Base-by-base conservation (phyloP, 176 grass and related monocot species). In the Pontederia paniculata region DNA sequence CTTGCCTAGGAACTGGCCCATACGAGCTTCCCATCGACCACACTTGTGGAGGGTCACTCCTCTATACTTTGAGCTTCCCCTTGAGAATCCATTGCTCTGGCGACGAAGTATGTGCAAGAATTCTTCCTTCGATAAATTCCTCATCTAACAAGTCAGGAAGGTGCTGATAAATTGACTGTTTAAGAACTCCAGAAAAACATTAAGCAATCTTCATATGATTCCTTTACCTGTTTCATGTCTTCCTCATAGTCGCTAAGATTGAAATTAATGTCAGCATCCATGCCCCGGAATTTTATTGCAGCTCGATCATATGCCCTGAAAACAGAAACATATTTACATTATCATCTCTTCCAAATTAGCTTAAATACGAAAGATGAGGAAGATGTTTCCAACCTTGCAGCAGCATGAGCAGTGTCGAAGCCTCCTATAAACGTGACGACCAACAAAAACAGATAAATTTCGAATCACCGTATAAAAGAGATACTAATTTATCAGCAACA, bases 31-130 rank as follows among this genome's bases (percentile, higher is more conserved):
- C 94, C 94, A 98, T 1, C 94, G 83, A 23, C 94, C 94, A 22
- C 94, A 98, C 77, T 98, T 98, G 83, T 98, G 94, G 65, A 98
- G 94, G 16, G 94, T 98, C 58, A 98, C 94, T 12, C 94, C 94
- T 63, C 94, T 84, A 58, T 98, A 98, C 66, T 82, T 98, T 48
- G 94, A 98, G 69, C 94, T 98, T 6, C 94, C 94, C 4, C 94
- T 73, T 0, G 94, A 98, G 78, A 98, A 98, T 17, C 94, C 94
- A 10, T 77, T 98, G 75, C 94, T 98, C 58, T 98, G 87, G 52
- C 94, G 83, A 5, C 94, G 86, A 62, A 98, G 81, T 12, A 64
- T 86, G 63, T 98, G 94, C 75, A 98, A 86, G 57, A 98, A 98
- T 70, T 98, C 94, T 66, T 98, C 94, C 72, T 98, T 98, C 23